Base-by-base conservation (phyloP, 1,284 basidiomycete genomes). In the Cryptococcus jaspeensis region DNA sequence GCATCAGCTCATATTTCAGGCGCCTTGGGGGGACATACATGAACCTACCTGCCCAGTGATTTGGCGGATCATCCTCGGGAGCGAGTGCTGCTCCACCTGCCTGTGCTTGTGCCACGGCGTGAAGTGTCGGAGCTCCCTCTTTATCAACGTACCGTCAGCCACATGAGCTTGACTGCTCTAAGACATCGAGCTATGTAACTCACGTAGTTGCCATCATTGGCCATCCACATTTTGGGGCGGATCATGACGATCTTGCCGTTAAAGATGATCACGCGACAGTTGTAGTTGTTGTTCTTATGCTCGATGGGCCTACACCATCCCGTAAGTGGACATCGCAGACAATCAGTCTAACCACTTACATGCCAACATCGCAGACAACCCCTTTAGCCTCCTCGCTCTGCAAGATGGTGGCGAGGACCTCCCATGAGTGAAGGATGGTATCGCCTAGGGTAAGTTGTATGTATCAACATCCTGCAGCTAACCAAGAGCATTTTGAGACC, bases 161-260 rank as follows among this genome's bases (percentile, higher is more conserved):
- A 58, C 52, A 23, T 50, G 5, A 45, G 36, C 23, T 32, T n/a
- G 6, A n/a, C 18, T 9, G 5, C 43, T 40, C 6, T 20, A 15
- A 32, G 44, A 12, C 22, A 46, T 22, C 36, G 4, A n/a, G 35
- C 28, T 5, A 32, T 9, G 28, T 8, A 40, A 45, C 61, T 63
- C 59, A 78, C 76, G 75, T 99, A 99, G 75, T 99, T 98, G 11
- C 95, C 95, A 68, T 98, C 93, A 71, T 99, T 99, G 2, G 95
- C 95, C 58, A 99, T 82, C 95, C 95, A 99, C 92, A 99, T 94
- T 80, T 99, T 99, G 0, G 95, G 96, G 12, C 96, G 85, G 65
- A 99, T 97, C 65, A 96, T 84, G 1, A 97, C 77, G 62, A 99
- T 92, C 77, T 91, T 84, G 47, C 85, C 83, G 76, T 95, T 82